phyloP scores from a whole-genome alignment of 2,329 filamentous ascomycete genomes.

The Aspergillus quadricinctus region DNA sequence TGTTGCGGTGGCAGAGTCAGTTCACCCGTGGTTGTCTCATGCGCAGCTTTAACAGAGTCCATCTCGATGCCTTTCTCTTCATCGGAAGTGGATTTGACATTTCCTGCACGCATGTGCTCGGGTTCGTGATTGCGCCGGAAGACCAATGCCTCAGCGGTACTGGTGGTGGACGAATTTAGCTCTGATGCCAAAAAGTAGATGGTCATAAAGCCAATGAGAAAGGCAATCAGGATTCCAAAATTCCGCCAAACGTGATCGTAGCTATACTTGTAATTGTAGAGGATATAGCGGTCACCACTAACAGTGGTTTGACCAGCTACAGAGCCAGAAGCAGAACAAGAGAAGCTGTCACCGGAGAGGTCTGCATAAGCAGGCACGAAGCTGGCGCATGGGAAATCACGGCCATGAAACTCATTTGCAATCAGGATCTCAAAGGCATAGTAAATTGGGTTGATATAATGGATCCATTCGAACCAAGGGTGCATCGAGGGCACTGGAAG shows the following conservation, averaged over 20 bases:
- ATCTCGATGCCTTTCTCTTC: constrained; percentile 21
- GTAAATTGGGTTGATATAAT: constrained; percentile 71
- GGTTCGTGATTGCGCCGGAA: constrained; percentile 56
- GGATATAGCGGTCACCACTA: constrained; percentile 56
- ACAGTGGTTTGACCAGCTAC: constrained; percentile 51
- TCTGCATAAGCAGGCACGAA: constrained; percentile 46
- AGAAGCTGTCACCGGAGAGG: constrained; percentile 35
- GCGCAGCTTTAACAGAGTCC: background rate
- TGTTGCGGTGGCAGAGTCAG: constrained; percentile 54
- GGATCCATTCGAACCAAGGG: constrained; percentile 76
- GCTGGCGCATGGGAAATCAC: constrained; percentile 52
- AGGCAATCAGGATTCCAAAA: constrained; percentile 63
- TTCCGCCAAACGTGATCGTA: constrained; percentile 62
- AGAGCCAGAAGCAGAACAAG: constrained; percentile 58
- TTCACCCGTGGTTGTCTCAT: constrained; percentile 12
- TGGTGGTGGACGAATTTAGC: constrained; percentile 58
- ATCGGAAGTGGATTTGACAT: constrained; percentile 1
- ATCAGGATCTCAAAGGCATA: constrained; percentile 79
- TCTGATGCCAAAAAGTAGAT: constrained; percentile 52
- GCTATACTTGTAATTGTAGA: constrained; percentile 57
- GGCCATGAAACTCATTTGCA: constrained; percentile 72
- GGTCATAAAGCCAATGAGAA: constrained; percentile 57
- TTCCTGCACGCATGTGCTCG: background rate
- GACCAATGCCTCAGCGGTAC: constrained; percentile 71
- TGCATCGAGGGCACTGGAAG: constrained; percentile 58